Evolutionary conservation across 306 rosid species (phyloP).

Genomic region (Trichosanthes truncata): DNA sequence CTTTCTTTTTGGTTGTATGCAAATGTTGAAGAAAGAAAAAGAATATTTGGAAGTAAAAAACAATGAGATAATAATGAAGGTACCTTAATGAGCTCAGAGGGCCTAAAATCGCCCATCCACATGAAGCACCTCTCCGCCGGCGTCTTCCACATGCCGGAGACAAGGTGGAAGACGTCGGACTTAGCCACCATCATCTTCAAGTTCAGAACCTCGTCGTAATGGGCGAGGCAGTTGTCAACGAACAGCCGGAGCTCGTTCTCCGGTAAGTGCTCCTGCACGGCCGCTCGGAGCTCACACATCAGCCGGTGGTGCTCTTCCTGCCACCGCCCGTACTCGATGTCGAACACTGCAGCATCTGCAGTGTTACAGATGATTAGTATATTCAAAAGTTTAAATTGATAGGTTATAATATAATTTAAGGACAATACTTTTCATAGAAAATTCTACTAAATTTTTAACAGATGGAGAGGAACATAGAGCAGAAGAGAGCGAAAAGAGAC

Average conservation of each 20-base stretch:
- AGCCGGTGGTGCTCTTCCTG: constrained; percentile 71
- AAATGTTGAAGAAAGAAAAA: not conserved
- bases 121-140: constrained; percentile 92
- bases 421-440: too few species aligned
- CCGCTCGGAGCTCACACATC: constrained; percentile 78
- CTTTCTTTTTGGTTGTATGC: not conserved
- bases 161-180: constrained; percentile 67
- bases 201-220: constrained; percentile 50
- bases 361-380: not conserved
- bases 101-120: constrained; percentile 94
- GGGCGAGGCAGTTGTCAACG: constrained; percentile 66
- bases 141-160: constrained; percentile 90
- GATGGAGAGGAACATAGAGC: too few species aligned
- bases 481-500: too few species aligned
- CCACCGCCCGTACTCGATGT: constrained; percentile 80
- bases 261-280: constrained; percentile 64
- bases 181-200: constrained; percentile 71
- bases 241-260: constrained; percentile 69
- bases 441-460: too few species aligned
- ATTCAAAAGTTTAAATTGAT: not conserved
- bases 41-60: not conserved
- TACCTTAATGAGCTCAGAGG: constrained; percentile 95
- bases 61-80: not conserved
- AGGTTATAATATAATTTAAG: not conserved
- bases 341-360: constrained; percentile 69